These are phyloP conservation scores for Globisporangium parvum DNA, from an alignment of 352 stramenopile genomes.

Conservation along the genomic window DNA sequence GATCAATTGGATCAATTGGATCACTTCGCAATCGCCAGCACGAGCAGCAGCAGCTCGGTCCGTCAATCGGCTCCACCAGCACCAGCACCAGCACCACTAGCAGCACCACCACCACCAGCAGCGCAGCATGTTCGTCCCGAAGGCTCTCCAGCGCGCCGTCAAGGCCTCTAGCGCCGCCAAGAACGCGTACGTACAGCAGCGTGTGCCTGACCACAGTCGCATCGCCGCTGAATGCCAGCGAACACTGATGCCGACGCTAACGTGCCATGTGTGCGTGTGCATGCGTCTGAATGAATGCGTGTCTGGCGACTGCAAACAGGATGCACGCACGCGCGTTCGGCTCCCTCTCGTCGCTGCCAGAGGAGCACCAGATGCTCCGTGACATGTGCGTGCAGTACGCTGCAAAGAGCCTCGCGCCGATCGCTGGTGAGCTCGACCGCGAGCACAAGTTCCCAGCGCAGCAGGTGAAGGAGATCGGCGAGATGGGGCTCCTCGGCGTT, in stretches of 20 bases:
- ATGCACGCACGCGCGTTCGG: conserved; percentile 38
- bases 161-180: conserved; percentile 11
- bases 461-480: conserved; percentile 82
- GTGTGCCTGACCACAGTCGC: neutral
- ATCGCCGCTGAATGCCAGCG: neutral
- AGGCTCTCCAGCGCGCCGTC: conserved; percentile 12
- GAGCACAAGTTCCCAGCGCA: conserved; percentile 81
- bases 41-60: neutral
- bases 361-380: conserved; percentile 96
- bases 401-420: conserved; percentile 90
- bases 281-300: neutral
- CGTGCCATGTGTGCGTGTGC: neutral
- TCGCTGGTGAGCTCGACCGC: conserved; percentile 88
- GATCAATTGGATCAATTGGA: neutral
- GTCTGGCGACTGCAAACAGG: neutral
- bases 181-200: conserved; percentile 4
- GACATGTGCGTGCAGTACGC: conserved; percentile 96
- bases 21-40: neutral
- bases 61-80: neutral
- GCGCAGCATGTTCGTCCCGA: conserved; percentile 7
- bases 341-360: conserved; percentile 74
- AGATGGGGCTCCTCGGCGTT: conserved; percentile 96
- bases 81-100: neutral
- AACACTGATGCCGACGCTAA: neutral
- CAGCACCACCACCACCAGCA: neutral